Conservation (phyloP, 2,329 filamentous ascomycete species). For the Cladosporium sp. region DNA sequence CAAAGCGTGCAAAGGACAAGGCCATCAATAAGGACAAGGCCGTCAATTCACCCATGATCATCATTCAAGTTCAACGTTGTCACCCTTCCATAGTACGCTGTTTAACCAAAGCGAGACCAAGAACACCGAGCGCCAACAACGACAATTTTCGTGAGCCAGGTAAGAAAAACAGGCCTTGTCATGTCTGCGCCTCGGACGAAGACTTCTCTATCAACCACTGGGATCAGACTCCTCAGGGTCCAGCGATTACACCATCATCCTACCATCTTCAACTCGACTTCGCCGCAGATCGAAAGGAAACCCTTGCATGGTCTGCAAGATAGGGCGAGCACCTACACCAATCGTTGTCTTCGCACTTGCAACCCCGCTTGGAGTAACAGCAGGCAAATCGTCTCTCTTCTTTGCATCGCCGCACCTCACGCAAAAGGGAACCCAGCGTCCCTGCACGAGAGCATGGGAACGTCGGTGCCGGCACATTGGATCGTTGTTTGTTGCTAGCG, state of each 20-base stretch:
- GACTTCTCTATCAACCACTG: background rate
- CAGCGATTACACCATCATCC: no score
- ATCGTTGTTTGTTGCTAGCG: background rate
- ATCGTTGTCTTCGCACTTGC: background rate
- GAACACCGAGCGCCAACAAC: background rate
- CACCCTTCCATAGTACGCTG: background rate
- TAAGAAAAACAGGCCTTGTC: no score
- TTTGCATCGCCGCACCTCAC: background rate
- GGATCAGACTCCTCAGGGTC: no score
- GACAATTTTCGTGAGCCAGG: no score
- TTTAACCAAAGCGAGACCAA: background rate
- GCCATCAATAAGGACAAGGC: no score
- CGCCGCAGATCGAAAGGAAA: constrained; percentile 9
- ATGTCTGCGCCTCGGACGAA: background rate
- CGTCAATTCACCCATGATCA: background rate
- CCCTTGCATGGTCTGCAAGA: background rate
- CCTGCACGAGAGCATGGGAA: background rate
- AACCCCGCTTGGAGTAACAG: background rate
- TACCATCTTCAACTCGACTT: constrained; percentile 1
- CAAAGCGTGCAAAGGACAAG: no score
- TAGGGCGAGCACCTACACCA: background rate
- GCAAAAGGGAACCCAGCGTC: background rate
- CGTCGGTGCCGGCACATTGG: background rate
- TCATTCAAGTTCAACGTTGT: background rate
- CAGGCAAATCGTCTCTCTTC: background rate